Base-by-base conservation (phyloP, 2,329 filamentous ascomycete species). In the Aureobasidium namibiae region DNA sequence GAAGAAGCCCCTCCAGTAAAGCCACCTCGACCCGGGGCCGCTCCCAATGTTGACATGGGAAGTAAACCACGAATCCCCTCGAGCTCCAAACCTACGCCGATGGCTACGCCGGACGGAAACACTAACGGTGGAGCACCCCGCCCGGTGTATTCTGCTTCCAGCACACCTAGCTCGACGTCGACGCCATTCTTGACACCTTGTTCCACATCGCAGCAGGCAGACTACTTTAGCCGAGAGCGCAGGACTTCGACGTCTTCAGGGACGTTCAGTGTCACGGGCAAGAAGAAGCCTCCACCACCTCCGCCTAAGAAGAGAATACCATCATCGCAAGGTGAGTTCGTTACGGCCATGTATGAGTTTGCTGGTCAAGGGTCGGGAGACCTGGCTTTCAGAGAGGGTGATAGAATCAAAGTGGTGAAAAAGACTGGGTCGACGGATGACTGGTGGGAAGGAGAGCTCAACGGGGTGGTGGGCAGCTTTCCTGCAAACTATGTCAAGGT, bases 381-480 rank as follows among this genome's bases (percentile, higher is more conserved):
- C 70, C 70, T 95, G 54, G 80, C 80, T 2, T 95, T 95, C 68
- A 78, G 78, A 31, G 87, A 92, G 70, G 90, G 89, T 1, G 90
- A 94, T 67, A 78, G 81, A 52, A 95, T 95, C 65, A 82, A 80
- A 46, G 85, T 95, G 3, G 68, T 91, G 33, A 89, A 89, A 75
- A 90, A 87, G 75, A 94, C 90, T 2, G 81, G 83, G 7, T 90
- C 86, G 62, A 86, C 84, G 23, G 87, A 94, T 73, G 90, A 94
- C 69, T 95, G 90, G 89, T 95, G 90, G 90, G 82, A 89, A 62
- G 90, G 90, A 13, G 89, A 94, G 71, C 63, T 92, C 14, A 77
- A 78, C 41, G 89, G 89, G 0, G 71, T 77, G 26, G 81, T 79
- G 68, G 90, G 90, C 3, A 85, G 78, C 64, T 95, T 95, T 69